Evolutionary conservation across 2,329 filamentous ascomycete genomes (phyloP), one percentile per base, ranked within the genome.

Genomic region (Pyrenophora graminea): DNA sequence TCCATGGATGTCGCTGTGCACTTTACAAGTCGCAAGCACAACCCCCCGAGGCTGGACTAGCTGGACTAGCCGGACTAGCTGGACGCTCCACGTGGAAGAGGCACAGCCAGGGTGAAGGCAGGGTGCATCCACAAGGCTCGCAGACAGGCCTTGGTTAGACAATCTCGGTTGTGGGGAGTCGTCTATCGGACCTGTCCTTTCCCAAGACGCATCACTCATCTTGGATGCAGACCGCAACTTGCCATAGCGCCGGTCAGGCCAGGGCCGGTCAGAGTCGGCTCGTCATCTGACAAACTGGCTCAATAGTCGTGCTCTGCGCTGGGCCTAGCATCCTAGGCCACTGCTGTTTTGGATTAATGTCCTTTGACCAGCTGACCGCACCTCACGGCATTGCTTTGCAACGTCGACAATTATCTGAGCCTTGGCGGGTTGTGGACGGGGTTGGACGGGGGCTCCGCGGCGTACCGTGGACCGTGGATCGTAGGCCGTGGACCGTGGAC

Each of bases 211-310:
- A 48, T 46, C 39, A 41, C 27, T 44, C 42, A 32, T 48, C 55
- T 45, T 49, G 56, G 52, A 48, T 52, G 56, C 52, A 57, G 50
- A 61, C 56, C 49, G 59, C 56, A 59, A 50, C 47, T 57, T 61
- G 58, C 47, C 55, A 52, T 61, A 49, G 52, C 52, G 45, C 54
- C 59, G 53, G 59, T 51, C 40, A 32, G 53, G 40, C 40, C 51
- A 39, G 45, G 50, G 50, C 48, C 58, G 59, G 59, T 49, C 50
- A 63, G 55, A 57, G 36, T 51, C 58, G 62, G 58, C 53, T 56
- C 38, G 55, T 55, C 41, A 51, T 54, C 43, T 52, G 55, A 56
- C 46, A 42, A 38, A 31, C 32, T 47, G 48, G 48, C 44, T 42
- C 38, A 37, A 31, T 52, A 44, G 45, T 30, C 45, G 43, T 40